Evolutionary conservation across 2,329 filamentous ascomycete genomes (phyloP).

Genomic region (Colletotrichum paranaense): DNA sequence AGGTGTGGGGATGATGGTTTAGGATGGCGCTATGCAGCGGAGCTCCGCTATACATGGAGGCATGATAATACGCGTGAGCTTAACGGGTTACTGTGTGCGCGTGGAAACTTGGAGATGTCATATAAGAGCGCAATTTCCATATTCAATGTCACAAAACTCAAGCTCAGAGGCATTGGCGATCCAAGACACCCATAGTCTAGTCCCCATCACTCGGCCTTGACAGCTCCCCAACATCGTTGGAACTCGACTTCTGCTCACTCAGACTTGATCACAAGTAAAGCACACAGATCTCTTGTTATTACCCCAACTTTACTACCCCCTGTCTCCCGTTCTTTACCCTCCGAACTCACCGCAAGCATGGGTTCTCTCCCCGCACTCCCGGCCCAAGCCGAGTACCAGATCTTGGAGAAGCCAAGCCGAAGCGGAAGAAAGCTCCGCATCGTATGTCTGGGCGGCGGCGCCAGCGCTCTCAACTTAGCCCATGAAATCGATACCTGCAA

Average conservation of each 20-base stretch:
- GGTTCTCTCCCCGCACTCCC: conserved; percentile 22
- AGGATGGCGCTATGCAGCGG: not conserved
- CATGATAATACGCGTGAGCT: not conserved
- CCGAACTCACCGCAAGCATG: conserved; percentile 16
- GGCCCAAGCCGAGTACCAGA: conserved; percentile 34
- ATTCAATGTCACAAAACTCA: not conserved
- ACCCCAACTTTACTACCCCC: not conserved
- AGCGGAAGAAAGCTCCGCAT: conserved; percentile 41
- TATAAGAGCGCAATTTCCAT: not conserved
- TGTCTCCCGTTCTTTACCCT: not conserved
- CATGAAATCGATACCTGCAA: conserved; percentile 38
- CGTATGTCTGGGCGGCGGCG: conserved; percentile 44
- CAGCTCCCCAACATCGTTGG: too few species aligned
- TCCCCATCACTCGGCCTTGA: not conserved
- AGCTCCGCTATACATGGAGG: conserved; percentile 11
- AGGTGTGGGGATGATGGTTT: not conserved
- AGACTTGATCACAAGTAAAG: not conserved
- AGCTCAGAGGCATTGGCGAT: not conserved
- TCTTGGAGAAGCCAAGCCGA: conserved; percentile 40
- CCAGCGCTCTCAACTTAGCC: conserved; percentile 43
- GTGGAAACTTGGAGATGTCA: not conserved
- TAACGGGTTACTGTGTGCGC: not conserved
- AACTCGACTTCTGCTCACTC: not conserved
- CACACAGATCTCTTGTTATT: not conserved
- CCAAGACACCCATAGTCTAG: not conserved